Conservation (phyloP, 495 filamentous ascomycete genomes). For the Xylaria venustula region DNA sequence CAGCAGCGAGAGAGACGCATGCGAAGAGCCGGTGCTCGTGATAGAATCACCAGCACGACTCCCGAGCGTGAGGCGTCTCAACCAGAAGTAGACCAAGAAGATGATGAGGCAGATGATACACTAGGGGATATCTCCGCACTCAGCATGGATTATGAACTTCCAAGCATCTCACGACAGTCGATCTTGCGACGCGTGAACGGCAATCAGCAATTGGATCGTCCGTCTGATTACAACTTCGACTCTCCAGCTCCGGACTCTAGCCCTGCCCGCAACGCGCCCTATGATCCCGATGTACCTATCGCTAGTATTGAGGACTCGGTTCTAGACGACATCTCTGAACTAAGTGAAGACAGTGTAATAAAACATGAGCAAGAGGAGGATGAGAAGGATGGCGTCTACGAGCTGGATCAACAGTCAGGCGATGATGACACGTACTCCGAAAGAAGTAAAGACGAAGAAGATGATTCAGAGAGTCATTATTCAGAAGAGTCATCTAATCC, state of each 20-base stretch:
- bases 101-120: constrained; percentile 39
- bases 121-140: constrained; percentile 53
- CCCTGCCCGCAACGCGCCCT: constrained; percentile 45
- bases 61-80: constrained; percentile 35
- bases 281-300: constrained; percentile 85
- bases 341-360: constrained; percentile 55
- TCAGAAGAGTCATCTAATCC: constrained; percentile 23
- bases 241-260: constrained; percentile 55
- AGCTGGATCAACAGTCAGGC: constrained; percentile 26
- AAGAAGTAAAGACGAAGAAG: constrained; percentile 10
- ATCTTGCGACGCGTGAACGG: constrained; percentile 87
- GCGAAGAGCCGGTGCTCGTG: constrained; percentile 50
- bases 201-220: constrained; percentile 53
- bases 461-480: constrained; percentile 26
- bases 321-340: constrained; percentile 53
- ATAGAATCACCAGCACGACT: constrained; percentile 45
- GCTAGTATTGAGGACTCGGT: constrained; percentile 64
- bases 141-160: constrained; percentile 59
- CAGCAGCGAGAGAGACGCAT: constrained; percentile 62
- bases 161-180: constrained; percentile 87
- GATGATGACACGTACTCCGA: constrained; percentile 14
- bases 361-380: constrained; percentile 60
- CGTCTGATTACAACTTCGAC: constrained; percentile 64
- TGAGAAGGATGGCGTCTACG: constrained; percentile 23
- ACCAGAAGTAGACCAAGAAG: background rate